These are phyloP conservation scores for Aristolochia contorta DNA, from an alignment of 164 flowering plant species.

Conservation along the genomic window DNA sequence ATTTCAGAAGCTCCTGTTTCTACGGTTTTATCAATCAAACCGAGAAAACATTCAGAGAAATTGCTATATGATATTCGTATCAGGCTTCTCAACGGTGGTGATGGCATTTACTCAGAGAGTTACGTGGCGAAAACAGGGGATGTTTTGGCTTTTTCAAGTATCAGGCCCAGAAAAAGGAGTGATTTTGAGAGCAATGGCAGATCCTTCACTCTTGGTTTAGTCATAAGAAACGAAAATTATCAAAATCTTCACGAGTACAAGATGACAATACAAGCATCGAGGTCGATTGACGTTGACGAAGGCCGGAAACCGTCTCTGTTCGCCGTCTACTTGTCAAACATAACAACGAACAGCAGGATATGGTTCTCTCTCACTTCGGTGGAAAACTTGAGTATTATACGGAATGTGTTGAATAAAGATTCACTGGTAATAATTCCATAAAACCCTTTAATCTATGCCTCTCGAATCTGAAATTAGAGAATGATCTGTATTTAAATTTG, in stretches of 20 bases:
- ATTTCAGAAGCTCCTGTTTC: conserved; percentile 39
- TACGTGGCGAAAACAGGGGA: neutral
- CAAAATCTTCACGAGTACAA: neutral
- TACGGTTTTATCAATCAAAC: conserved; percentile 20
- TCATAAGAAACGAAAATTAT: conserved; percentile 11
- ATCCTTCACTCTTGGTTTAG: conserved; percentile 32
- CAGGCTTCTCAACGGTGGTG: neutral
- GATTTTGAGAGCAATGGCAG: conserved; percentile 31
- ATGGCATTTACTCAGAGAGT: neutral
- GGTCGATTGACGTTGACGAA: conserved; percentile 12
- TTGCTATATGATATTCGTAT: neutral
- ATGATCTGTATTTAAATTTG: no score
- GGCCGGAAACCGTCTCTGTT: conserved; percentile 21
- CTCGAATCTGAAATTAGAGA: neutral
- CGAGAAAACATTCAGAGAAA: conserved; percentile 2
- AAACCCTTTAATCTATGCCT: neutral
- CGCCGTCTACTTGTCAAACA: conserved; percentile 38
- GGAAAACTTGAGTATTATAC: conserved; percentile 7
- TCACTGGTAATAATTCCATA: conserved; percentile 27
- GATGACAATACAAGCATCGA: conserved; percentile 23
- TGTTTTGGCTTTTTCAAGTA: conserved; percentile 35
- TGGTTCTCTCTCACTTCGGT: conserved; percentile 22
- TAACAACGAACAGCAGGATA: conserved; percentile 39
- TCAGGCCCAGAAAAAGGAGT: conserved; percentile 29
- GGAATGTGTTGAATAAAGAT: conserved; percentile 15